Evolutionary conservation across 495 filamentous ascomycete genomes (phyloP), one percentile per base, ranked within the genome.

Genomic region (Chaetomium cochliodes): DNA sequence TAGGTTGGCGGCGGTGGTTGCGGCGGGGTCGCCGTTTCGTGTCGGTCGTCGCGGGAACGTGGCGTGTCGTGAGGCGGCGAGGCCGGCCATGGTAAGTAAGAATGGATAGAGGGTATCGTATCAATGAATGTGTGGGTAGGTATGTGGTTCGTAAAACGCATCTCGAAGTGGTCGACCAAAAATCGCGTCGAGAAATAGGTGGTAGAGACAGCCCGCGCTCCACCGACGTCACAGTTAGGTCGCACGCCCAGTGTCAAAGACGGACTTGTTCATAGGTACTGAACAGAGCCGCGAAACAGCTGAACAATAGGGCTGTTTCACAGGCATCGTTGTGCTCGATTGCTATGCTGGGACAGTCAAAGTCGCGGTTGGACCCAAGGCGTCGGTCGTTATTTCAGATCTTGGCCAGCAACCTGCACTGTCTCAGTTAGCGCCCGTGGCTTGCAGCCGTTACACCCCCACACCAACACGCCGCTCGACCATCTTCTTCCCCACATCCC

Each of bases 401-500:
- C n/a, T n/a, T n/a, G n/a, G n/a, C n/a, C n/a, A n/a, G n/a, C n/a
- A n/a, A n/a, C n/a, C n/a, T n/a, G n/a, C n/a, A n/a, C n/a, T n/a
- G n/a, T n/a, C n/a, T n/a, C n/a, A n/a, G n/a, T 30, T 6, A 30
- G 28, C 28, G 28, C 28, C 28, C 2, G 28, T 30, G 28, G 28
- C 28, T 3, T 30, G 28, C 28, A 2, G 28, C 28, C 28, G 6
- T 30, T n/a, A n/a, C n/a, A n/a, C n/a, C n/a, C n/a, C n/a, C n/a
- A n/a, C n/a, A n/a, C n/a, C n/a, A n/a, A n/a, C n/a, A n/a, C n/a
- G n/a, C n/a, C 15, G 41, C 41, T 18, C 13, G 11, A 16, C 53
- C 9, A 5, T 54, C 15, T 75, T 87, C 85, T 90, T 90, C 88
- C 81, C 85, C 85, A 85, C 82, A 66, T 73, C 78, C 71, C 71